A percentile compares a stretch with the other conserved stretches of the same genome.
phyloP scores from a whole-genome alignment of 2,329 filamentous ascomycete genomes.

The Kalmusia sp. region DNA sequence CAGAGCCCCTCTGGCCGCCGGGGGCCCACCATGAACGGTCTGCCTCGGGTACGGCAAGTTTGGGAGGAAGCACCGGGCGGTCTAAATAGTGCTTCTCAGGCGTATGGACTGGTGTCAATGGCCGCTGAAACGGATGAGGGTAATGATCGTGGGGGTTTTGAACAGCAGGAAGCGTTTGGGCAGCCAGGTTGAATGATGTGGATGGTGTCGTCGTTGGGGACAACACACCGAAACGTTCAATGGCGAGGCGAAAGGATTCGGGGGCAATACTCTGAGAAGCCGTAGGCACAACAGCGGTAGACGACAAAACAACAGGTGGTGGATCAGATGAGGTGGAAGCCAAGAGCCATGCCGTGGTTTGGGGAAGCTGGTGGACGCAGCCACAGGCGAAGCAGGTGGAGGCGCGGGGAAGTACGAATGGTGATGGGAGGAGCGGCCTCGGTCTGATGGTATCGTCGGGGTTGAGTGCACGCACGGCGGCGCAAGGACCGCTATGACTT shows the following conservation, averaged over 20 bases:
- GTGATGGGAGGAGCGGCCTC: conserved; percentile 24
- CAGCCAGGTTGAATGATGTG: conserved; percentile 44
- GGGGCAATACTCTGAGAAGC: conserved; percentile 6
- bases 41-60: conserved; percentile 13
- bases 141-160: conserved; percentile 42
- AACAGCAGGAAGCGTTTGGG: conserved; percentile 46
- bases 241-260: not conserved
- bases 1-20: conserved; percentile 39
- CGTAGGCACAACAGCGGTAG: conserved; percentile 12
- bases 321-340: conserved; percentile 22
- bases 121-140: conserved; percentile 32
- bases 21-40: conserved; percentile 46
- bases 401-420: conserved; percentile 10
- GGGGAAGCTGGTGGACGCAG: conserved; percentile 17
- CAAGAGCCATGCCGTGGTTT: conserved; percentile 23
- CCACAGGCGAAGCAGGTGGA: conserved; percentile 12
- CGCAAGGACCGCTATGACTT: too few relatives aligned
- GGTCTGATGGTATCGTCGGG: too few relatives aligned
- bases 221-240: conserved; percentile 28
- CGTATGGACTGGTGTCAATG: conserved; percentile 40
- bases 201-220: conserved; percentile 31
- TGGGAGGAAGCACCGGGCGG: conserved; percentile 12
- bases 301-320: not conserved
- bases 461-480: too few relatives aligned
- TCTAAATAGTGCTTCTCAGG: conserved; percentile 32